These are phyloP conservation scores for Colletotrichum theobromicola DNA, from an alignment of 2,329 filamentous ascomycete species.

Conservation along the genomic window DNA sequence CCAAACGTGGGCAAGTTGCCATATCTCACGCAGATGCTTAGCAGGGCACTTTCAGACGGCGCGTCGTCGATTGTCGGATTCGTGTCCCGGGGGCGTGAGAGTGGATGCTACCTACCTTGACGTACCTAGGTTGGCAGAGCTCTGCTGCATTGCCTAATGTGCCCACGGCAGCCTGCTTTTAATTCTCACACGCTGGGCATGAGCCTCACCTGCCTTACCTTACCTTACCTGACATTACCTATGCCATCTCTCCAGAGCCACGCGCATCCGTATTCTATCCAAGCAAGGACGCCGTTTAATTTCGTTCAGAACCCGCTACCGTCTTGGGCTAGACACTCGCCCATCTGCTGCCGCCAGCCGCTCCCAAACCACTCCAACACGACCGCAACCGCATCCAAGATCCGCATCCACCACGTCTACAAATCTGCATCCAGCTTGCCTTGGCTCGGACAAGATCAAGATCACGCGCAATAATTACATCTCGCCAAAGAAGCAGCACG, in stretches of 20 bases:
- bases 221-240: neutral
- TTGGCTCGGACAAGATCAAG: neutral
- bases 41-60: neutral
- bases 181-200: neutral
- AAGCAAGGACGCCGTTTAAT: neutral
- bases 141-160: neutral
- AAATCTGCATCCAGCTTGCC: neutral
- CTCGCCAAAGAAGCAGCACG: neutral
- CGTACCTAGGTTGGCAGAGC: too few species aligned
- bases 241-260: neutral
- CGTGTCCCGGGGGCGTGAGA: neutral
- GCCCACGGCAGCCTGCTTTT: neutral
- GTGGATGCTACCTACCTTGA: too few species aligned
- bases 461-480: neutral
- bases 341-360: slow-evolving; percentile 2
- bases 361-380: neutral
- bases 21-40: neutral
- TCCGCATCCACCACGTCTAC: neutral
- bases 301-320: neutral
- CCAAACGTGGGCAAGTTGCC: neutral
- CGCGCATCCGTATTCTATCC: neutral
- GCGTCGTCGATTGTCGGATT: neutral
- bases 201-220: neutral
- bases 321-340: neutral
- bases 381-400: neutral